phyloP scores from a whole-genome alignment of 371 early-diverging fungal genomes.

The Mucor sp. region DNA sequence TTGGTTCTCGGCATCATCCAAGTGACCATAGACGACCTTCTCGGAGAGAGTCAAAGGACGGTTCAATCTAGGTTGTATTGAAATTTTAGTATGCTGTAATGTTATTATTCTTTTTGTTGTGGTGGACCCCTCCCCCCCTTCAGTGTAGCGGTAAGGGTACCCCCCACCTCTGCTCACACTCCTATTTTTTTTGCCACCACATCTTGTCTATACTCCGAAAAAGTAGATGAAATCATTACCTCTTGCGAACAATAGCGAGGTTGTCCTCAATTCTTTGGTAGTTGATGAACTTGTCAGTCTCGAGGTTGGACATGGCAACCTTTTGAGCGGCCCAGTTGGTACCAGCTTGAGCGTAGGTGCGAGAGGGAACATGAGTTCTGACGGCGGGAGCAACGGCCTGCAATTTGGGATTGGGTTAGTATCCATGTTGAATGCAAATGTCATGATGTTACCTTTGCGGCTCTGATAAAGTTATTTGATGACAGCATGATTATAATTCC shows the following conservation, averaged over 20 bases:
- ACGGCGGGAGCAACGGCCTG: slow-evolving; percentile 39
- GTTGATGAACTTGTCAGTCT: slow-evolving; percentile 87
- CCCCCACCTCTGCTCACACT: slow-evolving; percentile 2
- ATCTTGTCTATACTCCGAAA: slow-evolving; percentile 6
- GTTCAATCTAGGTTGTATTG: slow-evolving; percentile 57
- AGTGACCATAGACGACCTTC: slow-evolving; percentile 95
- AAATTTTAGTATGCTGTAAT: slow-evolving; percentile 28
- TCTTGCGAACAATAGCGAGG: slow-evolving; percentile 77
- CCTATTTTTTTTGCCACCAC: neutral
- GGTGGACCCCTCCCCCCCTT: neutral
- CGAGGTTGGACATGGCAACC: slow-evolving; percentile 85
- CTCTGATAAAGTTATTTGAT: slow-evolving; percentile 33
- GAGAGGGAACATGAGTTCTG: slow-evolving; percentile 16
- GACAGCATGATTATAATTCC: slow-evolving; percentile 30
- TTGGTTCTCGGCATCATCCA: slow-evolving; percentile 87
- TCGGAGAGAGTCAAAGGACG: slow-evolving; percentile 91
- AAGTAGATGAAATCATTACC: slow-evolving; percentile 52
- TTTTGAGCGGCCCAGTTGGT: slow-evolving; percentile 55
- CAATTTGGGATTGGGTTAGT: neutral
- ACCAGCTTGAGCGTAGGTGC: slow-evolving; percentile 50
- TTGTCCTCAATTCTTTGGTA: slow-evolving; percentile 92
- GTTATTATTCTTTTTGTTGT: neutral
- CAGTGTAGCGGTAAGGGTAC: slow-evolving; percentile 8
- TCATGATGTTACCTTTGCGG: slow-evolving; percentile 31
- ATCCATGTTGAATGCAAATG: neutral